These are phyloP conservation scores for Leccinum incarnatum DNA, from an alignment of 768 basidiomycete genomes.

Conservation along the genomic window DNA sequence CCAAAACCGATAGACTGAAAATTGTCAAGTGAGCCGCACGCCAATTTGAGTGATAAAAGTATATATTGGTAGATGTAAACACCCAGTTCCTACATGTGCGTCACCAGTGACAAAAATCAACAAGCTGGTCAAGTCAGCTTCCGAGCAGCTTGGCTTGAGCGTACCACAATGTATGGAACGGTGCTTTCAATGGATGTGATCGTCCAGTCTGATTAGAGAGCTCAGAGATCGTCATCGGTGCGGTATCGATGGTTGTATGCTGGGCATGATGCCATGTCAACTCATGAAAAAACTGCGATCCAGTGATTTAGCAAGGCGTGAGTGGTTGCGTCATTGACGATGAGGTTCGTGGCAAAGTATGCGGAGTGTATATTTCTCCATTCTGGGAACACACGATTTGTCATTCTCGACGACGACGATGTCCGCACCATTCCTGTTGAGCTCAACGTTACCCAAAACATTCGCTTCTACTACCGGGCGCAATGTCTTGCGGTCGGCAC, in stretches of 20 bases:
- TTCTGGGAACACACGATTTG: neutral
- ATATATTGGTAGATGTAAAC: slow-evolving; percentile 10
- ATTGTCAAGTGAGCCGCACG: neutral
- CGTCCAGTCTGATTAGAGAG: neutral
- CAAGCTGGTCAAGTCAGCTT: neutral
- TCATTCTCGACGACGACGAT: slow-evolving; percentile 31
- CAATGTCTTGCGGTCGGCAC: slow-evolving; percentile 37
- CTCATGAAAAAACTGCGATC: neutral
- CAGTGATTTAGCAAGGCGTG: too few species aligned
- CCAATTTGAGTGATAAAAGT: neutral
- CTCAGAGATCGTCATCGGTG: neutral
- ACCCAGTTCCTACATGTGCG: slow-evolving; percentile 11
- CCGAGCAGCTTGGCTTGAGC: neutral
- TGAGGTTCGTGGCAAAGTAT: neutral
- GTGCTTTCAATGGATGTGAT: neutral
- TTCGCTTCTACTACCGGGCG: slow-evolving; percentile 39
- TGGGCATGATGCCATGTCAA: neutral
- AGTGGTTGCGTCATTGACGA: neutral
- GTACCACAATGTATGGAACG: neutral
- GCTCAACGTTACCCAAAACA: slow-evolving; percentile 46
- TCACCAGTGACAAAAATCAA: slow-evolving; percentile 7
- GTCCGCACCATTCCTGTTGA: slow-evolving; percentile 49
- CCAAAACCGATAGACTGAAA: slow-evolving; percentile 17
- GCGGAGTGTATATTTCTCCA: neutral
- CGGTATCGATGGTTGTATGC: neutral